Evolutionary conservation across 345 rosid species (phyloP).

Genomic region (Mallotus nudiflorus): DNA sequence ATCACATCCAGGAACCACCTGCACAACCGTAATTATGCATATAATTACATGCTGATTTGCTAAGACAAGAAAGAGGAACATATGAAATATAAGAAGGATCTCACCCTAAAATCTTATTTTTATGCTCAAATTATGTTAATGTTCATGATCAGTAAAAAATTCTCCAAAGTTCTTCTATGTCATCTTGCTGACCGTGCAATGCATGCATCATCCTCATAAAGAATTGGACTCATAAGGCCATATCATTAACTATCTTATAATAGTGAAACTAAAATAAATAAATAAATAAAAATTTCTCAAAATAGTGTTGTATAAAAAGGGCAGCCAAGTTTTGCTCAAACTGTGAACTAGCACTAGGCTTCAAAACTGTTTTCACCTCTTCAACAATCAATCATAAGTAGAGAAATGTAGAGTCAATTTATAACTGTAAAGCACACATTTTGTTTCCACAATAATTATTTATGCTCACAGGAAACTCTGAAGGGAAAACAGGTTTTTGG

Average conservation of each 20-base stretch:
- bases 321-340: too few species aligned
- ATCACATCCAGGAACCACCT: slow-evolving; percentile 49
- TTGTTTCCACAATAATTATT: too few species aligned
- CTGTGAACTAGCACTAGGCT: too few species aligned
- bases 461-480: slow-evolving; percentile 44
- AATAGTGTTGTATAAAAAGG: too few species aligned
- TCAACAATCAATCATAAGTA: too few species aligned
- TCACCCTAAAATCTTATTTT: not conserved
- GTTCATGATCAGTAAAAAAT: not conserved
- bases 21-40: slow-evolving; percentile 5
- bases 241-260: too few species aligned
- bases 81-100: not conserved
- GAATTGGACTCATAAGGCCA: not conserved
- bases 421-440: too few species aligned
- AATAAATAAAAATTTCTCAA: not conserved
- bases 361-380: too few species aligned
- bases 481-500: slow-evolving; percentile 35
- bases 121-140: not conserved
- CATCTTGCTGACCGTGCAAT: not conserved
- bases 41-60: not conserved
- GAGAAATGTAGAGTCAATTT: too few species aligned
- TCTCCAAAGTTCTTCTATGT: not conserved
- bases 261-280: too few species aligned
- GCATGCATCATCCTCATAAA: not conserved
- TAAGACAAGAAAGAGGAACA: not conserved